Conservation (phyloP, 257 asterid genomes). For the Verbascum thapsus region DNA sequence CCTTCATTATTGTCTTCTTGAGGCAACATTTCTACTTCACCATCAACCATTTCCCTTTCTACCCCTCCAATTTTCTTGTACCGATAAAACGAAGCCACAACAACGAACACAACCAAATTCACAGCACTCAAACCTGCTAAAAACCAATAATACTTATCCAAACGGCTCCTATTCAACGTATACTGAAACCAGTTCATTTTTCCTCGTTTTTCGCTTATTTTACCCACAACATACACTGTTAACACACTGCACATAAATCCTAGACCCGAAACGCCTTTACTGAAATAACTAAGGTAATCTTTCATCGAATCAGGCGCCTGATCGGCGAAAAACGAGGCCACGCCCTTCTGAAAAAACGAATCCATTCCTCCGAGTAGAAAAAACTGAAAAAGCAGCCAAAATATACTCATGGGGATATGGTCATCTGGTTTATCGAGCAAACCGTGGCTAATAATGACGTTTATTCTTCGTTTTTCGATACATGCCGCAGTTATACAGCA, state of each 20-base stretch:
- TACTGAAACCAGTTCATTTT: constrained; percentile 47
- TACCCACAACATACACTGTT: constrained; percentile 41
- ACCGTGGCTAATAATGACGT: constrained; percentile 30
- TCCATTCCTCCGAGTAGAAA: constrained; percentile 50
- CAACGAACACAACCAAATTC: constrained; percentile 26
- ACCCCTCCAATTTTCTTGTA: neutral
- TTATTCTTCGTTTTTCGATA: constrained; percentile 29
- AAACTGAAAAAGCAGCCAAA: constrained; percentile 48
- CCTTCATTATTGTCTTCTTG: constrained; percentile 21
- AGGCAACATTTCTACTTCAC: neutral
- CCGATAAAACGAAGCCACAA: constrained; percentile 21
- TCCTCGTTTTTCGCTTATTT: constrained; percentile 30
- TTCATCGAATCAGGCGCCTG: constrained; percentile 37
- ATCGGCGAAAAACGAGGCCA: constrained; percentile 24
- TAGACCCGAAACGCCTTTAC: constrained; percentile 44
- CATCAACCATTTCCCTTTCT: neutral
- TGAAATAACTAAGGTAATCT: constrained; percentile 28
- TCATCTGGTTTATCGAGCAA: constrained; percentile 28
- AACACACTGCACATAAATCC: constrained; percentile 50
- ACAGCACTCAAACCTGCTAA: constrained; percentile 39
- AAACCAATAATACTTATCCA: constrained; percentile 46
- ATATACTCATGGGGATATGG: constrained; percentile 34
- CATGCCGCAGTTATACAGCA: constrained; percentile 42
- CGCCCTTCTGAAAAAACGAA: constrained; percentile 34
- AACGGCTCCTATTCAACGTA: constrained; percentile 43